phyloP scores from a whole-genome alignment of 2,329 filamentous ascomycete species.

The Teratosphaeria gauchensis region DNA sequence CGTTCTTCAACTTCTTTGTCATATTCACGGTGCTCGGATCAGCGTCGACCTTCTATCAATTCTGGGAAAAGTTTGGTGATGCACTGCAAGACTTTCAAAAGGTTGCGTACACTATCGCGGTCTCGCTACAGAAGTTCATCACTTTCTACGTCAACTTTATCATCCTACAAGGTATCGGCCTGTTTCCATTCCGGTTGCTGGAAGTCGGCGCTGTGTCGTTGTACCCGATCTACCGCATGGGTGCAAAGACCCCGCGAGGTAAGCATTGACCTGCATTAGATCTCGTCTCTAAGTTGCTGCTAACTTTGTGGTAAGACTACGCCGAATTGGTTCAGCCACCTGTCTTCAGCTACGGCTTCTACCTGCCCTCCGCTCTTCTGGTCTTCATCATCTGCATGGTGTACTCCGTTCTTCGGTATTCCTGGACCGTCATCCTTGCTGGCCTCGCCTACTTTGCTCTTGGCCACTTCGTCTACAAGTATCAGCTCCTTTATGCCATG shows the following conservation, averaged over 20 bases:
- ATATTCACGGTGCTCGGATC: conserved; percentile 85
- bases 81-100: conserved; percentile 68
- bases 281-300: neutral
- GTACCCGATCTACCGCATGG: conserved; percentile 69
- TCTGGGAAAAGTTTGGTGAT: conserved; percentile 56
- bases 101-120: conserved; percentile 66
- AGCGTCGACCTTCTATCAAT: conserved; percentile 61
- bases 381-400: conserved; percentile 93
- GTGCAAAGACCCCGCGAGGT: conserved; percentile 72
- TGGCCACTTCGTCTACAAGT: conserved; percentile 88
- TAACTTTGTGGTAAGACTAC: conserved; percentile 47
- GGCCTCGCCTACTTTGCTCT: conserved; percentile 74
- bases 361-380: conserved; percentile 81
- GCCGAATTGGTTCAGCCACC: conserved; percentile 73
- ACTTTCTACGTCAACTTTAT: conserved; percentile 91
- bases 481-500: conserved; percentile 96
- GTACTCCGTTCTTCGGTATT: conserved; percentile 75
- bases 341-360: conserved; percentile 91
- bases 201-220: conserved; percentile 79
- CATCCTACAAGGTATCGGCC: conserved; percentile 82
- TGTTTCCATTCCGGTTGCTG: conserved; percentile 85
- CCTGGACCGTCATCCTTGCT: conserved; percentile 71
- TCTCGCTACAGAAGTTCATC: conserved; percentile 62
- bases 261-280: conserved; percentile 4
- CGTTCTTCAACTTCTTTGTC: conserved; percentile 97